Conservation (phyloP, 2,329 filamentous ascomycete genomes). For the Cryphonectria carpinicola region DNA sequence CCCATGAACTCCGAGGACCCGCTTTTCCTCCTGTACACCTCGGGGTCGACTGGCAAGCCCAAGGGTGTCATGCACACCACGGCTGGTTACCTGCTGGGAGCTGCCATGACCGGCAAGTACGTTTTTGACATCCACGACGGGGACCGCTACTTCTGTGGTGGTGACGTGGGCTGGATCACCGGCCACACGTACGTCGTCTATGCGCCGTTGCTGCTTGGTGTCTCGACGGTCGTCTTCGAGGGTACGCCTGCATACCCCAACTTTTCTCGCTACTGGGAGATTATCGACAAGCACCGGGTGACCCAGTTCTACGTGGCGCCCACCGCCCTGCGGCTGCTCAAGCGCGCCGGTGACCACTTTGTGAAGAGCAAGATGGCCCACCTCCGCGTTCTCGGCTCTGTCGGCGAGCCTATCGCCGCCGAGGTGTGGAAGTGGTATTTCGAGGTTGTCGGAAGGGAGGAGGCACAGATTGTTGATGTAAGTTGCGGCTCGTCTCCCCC, state of each 20-base stretch:
- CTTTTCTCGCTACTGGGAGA: conserved; percentile 99
- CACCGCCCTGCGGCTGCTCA: conserved; percentile 88
- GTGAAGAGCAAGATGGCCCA: conserved; percentile 89
- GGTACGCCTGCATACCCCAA: conserved; percentile 96
- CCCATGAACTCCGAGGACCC: conserved; percentile 92
- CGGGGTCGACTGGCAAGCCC: conserved; percentile 95
- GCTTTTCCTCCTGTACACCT: conserved; percentile 96
- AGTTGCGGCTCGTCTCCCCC: conserved; percentile 45
- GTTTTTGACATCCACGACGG: conserved; percentile 97
- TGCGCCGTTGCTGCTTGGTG: conserved; percentile 87
- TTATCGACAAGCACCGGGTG: conserved; percentile 91
- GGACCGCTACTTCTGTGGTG: conserved; percentile 95
- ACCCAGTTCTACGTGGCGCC: conserved; percentile 99
- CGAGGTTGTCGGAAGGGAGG: conserved; percentile 89
- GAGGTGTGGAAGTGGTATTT: conserved; percentile 99
- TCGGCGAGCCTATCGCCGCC: conserved; percentile 95
- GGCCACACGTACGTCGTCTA: conserved; percentile 99
- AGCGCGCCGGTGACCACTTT: conserved; percentile 92
- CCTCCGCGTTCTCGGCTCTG: conserved; percentile 87
- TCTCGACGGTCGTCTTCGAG: conserved; percentile 95
- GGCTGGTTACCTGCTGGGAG: conserved; percentile 90
- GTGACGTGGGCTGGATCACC: conserved; percentile 98
- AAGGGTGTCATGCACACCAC: conserved; percentile 99
- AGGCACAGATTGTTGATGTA: conserved; percentile 92
- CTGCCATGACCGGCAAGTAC: conserved; percentile 94